phyloP scores from a whole-genome alignment of 2,329 filamentous ascomycete species.

The Chaetomiaceae sp. region DNA sequence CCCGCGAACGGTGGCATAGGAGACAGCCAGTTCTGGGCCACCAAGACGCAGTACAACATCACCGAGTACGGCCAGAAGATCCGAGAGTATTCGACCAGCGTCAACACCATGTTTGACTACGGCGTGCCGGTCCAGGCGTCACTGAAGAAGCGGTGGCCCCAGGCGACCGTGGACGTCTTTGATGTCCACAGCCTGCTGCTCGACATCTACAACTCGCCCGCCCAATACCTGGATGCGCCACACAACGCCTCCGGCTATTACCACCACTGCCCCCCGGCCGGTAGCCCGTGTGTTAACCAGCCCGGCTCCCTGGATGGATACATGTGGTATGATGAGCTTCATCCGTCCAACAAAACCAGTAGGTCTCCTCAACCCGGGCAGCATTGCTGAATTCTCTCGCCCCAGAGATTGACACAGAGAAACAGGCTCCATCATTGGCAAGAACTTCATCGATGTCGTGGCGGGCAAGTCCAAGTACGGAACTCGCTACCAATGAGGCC shows the following conservation, averaged over 20 bases:
- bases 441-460: constrained; percentile 37
- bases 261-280: constrained; percentile 42
- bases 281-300: constrained; percentile 34
- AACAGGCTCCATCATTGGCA: constrained; percentile 34
- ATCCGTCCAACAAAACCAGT: constrained; percentile 61
- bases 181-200: constrained; percentile 59
- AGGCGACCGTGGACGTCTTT: constrained; percentile 58
- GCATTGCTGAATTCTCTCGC: too few relatives aligned
- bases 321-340: constrained; percentile 67
- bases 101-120: constrained; percentile 45
- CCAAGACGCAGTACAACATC: constrained; percentile 41
- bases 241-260: constrained; percentile 56
- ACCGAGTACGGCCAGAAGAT: constrained; percentile 44
- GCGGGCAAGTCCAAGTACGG: constrained; percentile 37
- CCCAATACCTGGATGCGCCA: constrained; percentile 55
- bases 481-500: constrained; percentile 23
- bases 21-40: constrained; percentile 40
- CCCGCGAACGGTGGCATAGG: constrained; percentile 37
- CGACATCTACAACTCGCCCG: constrained; percentile 59
- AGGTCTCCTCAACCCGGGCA: constrained; percentile 27
- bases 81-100: constrained; percentile 42
- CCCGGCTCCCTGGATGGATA: constrained; percentile 49
- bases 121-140: constrained; percentile 42
- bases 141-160: constrained; percentile 45
- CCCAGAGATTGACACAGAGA: background rate